These are phyloP conservation scores for Eutypa lata DNA, from an alignment of 2,329 filamentous ascomycete genomes.

Conservation along the genomic window DNA sequence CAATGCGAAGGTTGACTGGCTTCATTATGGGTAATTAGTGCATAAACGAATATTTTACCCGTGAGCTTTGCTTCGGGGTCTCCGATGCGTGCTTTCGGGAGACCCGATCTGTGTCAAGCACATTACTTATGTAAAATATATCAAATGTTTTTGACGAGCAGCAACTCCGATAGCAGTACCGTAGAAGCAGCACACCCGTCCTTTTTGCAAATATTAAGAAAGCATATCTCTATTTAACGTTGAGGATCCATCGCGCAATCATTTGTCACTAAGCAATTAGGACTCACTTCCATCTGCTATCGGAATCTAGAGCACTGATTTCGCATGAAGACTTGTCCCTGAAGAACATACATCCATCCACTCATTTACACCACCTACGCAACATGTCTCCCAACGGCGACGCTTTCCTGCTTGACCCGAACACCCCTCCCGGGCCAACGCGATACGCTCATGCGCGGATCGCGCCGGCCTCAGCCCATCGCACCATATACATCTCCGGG, in stretches of 20 bases:
- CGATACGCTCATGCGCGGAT: constrained; percentile 31
- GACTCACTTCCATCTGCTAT: no score
- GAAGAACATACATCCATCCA: background rate
- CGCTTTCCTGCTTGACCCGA: constrained; percentile 30
- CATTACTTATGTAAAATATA: background rate
- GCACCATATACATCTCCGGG: constrained; percentile 38
- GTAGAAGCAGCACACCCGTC: no score
- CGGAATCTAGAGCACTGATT: background rate
- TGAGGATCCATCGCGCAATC: background rate
- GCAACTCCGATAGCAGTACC: background rate
- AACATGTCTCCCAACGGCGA: constrained; percentile 31
- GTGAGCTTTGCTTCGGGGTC: no score
- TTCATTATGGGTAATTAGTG: no score
- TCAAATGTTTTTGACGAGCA: background rate
- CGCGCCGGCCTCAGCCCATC: constrained; percentile 25
- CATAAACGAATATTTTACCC: background rate
- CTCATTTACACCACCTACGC: constrained; percentile 1
- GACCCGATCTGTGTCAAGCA: constrained; percentile 1
- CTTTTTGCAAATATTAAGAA: background rate
- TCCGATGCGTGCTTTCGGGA: background rate
- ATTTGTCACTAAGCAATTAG: no score
- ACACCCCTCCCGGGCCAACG: constrained; percentile 21
- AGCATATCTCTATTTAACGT: background rate
- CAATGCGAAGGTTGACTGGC: no score
- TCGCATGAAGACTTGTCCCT: background rate